Evolutionary conservation across 176 grass and related monocot genomes (phyloP), one percentile per base, ranked within the genome.

Genomic region (Oryza rufipogon): DNA sequence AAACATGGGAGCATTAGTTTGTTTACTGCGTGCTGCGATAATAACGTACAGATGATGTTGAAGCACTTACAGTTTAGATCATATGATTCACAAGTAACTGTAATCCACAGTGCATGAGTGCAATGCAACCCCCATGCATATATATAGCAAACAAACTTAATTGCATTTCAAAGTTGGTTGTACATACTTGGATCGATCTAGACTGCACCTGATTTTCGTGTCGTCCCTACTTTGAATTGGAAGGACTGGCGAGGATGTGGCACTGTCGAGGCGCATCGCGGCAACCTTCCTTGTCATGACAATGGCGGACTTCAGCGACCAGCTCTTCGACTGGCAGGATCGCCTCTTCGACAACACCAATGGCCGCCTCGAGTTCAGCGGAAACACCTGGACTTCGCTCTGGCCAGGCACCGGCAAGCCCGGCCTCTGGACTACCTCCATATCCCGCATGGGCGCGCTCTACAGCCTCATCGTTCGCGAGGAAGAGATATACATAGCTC

Each of bases 241-340:
- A 78, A 89, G 82, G 80, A 97, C 87, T 1, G 79, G 91, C 42
- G 91, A 97, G 66, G 87, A 86, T 20, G 91, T 97, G 61, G 51
- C 83, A 9, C 69, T 97, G 56, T 91, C 94, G 23, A 87, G 91
- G 76, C 85, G 94, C 41, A 36, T 93, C 12, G 87, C 82, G 0
- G 94, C 91, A 0, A 67, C 73, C 8, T 97, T 97, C 68, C 72
- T 97, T 11, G 22, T 96, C 44, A 93, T 96, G 94, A 90, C 94
- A 58, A 86, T 96, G 66, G 91, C 86, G 2, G 94, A 96, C 64
- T 93, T 91, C 84, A 91, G 91, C 1, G 94, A 96, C 66, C 94
- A 96, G 89, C 73, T 86, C 15, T 89, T 89, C 68, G 91, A 93
- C 74, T 96, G 87, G 86, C 94, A 96, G 69, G 94, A 96, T 84